These are phyloP conservation scores for Stentor coeruleus DNA, from an alignment of 73 alveolate species.

Conservation along the genomic window DNA sequence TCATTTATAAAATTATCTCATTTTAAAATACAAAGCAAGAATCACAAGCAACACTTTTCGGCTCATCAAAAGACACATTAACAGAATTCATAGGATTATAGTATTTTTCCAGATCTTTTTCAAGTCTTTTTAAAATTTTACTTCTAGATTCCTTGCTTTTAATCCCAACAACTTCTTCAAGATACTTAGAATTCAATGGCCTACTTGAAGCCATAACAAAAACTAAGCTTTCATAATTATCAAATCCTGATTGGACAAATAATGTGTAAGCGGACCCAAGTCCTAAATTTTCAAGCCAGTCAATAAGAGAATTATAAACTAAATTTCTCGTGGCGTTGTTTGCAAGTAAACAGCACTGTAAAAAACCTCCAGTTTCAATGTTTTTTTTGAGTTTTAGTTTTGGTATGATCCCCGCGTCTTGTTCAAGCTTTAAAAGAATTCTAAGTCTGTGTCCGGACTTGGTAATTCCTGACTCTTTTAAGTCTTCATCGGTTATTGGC, in stretches of 20 bases:
- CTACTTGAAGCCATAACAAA: not conserved
- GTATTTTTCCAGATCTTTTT: not conserved
- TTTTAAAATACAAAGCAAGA: not conserved
- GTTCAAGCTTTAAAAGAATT: not conserved
- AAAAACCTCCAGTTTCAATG: not conserved
- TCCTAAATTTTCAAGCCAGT: constrained; percentile 24
- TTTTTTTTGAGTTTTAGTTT: not conserved
- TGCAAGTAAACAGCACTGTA: constrained; percentile 1
- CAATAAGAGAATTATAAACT: not conserved
- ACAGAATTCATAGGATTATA: not conserved
- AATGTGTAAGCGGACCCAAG: not conserved
- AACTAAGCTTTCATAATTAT: constrained; percentile 9
- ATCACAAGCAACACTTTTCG: constrained; percentile 24
- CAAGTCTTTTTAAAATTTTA: not conserved
- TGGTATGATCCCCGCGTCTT: constrained; percentile 14
- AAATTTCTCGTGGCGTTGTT: not conserved
- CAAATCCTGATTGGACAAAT: constrained; percentile 6
- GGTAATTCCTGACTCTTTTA: not conserved
- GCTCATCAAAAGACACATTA: constrained; percentile 16
- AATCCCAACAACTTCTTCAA: not conserved
- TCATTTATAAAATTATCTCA: no score
- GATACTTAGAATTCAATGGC: not conserved
- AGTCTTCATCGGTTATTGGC: constrained; percentile 14
- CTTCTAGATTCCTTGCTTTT: no score
- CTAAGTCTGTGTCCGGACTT: constrained; percentile 4